A percentile compares a stretch with the other conserved stretches of the same genome.
Evolutionary conservation across 306 rosid species (phyloP).

Genomic region (Acacia confusa): DNA sequence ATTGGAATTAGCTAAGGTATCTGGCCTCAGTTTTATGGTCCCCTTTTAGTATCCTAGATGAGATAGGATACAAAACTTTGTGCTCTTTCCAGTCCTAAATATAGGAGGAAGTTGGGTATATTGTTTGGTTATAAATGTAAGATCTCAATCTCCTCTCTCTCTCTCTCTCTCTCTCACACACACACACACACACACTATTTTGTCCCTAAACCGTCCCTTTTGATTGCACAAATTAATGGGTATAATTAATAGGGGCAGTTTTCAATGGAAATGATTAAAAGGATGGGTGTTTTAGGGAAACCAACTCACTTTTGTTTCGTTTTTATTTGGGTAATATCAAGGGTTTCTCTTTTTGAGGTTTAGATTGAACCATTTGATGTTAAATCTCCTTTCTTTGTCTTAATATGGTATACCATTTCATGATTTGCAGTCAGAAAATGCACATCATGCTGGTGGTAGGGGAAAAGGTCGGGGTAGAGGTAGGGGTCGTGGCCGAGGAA

Average conservation of each 20-base stretch:
- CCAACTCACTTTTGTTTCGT: no score
- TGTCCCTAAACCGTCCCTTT: neutral
- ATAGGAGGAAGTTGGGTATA: neutral
- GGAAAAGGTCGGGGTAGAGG: slow-evolving; percentile 81
- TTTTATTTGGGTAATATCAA: no score
- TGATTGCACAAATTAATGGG: no score
- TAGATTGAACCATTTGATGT: neutral
- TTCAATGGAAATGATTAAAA: neutral
- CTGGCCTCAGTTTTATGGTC: neutral
- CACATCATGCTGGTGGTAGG: slow-evolving; percentile 42
- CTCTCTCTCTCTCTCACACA: no score
- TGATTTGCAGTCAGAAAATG: slow-evolving; percentile 42
- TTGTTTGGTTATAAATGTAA: neutral
- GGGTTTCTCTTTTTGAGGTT: no score
- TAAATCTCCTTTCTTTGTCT: neutral
- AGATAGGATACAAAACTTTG: neutral
- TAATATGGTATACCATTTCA: neutral
- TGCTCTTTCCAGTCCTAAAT: neutral
- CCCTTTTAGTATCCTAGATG: neutral
- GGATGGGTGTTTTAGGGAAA: neutral
- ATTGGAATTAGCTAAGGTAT: neutral
- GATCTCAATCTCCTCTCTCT: no score
- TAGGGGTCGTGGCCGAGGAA: slow-evolving; percentile 66
- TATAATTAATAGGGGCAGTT: neutral
- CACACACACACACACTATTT: no score